Conservation (phyloP, 1,284 basidiomycete species). For the Athelia psychrophila region DNA sequence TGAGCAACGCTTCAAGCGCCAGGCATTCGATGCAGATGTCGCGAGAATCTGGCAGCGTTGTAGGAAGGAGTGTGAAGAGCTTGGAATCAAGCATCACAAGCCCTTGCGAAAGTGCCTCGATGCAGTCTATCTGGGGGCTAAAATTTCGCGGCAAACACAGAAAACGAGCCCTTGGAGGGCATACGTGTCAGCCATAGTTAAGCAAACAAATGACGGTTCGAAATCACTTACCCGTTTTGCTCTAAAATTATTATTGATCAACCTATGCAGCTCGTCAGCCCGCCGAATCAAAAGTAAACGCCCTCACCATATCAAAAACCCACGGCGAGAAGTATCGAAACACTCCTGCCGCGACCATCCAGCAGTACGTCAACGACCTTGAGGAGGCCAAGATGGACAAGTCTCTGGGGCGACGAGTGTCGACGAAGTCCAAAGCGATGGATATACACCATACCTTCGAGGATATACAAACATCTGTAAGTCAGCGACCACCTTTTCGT, state of each 20-base stretch:
- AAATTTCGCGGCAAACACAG: background rate
- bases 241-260: background rate
- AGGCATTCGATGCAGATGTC: background rate
- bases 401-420: background rate
- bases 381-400: background rate
- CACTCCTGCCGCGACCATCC: background rate
- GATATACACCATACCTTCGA: background rate
- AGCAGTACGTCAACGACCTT: background rate
- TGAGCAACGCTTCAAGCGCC: background rate
- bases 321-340: background rate
- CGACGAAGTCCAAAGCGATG: background rate
- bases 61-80: background rate
- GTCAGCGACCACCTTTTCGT: background rate
- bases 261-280: background rate
- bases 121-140: background rate
- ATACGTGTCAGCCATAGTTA: background rate
- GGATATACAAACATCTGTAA: background rate
- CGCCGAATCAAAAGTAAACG: background rate
- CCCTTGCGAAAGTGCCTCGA: background rate
- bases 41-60: background rate
- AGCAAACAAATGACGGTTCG: background rate
- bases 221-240: background rate
- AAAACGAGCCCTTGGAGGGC: background rate
- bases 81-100: background rate
- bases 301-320: background rate